Conservation (phyloP, 768 basidiomycete species). For the Lactarius akahatsu region DNA sequence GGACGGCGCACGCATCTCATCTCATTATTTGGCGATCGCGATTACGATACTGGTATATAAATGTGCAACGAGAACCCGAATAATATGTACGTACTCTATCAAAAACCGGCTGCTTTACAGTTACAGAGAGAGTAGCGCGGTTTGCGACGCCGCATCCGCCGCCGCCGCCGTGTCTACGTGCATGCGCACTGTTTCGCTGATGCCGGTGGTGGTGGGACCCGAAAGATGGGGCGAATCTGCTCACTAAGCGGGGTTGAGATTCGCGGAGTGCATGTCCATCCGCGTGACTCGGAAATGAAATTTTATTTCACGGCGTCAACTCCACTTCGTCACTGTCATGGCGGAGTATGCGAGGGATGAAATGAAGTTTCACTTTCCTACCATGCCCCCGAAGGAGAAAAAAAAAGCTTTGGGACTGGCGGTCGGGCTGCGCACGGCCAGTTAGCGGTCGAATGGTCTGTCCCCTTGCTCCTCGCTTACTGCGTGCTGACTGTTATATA, state of each 20-base stretch:
- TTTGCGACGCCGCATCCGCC: not conserved
- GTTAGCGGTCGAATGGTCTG: too few species aligned
- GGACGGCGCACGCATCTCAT: not conserved
- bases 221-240: not conserved
- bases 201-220: not conserved
- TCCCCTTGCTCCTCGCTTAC: too few species aligned
- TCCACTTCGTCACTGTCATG: not conserved
- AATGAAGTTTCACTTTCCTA: too few species aligned
- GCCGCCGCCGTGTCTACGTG: not conserved
- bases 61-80: not conserved
- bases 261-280: not conserved
- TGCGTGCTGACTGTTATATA: too few species aligned
- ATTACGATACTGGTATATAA: not conserved
- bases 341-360: too few species aligned
- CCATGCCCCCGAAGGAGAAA: too few species aligned
- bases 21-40: not conserved
- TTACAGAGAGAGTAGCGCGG: too few species aligned
- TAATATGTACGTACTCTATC: not conserved
- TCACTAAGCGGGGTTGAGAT: not conserved
- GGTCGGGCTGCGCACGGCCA: too few species aligned
- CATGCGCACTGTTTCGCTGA: not conserved
- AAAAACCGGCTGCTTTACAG: not conserved
- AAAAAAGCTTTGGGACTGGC: too few species aligned
- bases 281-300: constrained; percentile 2
- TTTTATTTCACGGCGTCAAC: not conserved